phyloP scores from a whole-genome alignment of 768 basidiomycete genomes.

The Macrolepiota dolichaula region DNA sequence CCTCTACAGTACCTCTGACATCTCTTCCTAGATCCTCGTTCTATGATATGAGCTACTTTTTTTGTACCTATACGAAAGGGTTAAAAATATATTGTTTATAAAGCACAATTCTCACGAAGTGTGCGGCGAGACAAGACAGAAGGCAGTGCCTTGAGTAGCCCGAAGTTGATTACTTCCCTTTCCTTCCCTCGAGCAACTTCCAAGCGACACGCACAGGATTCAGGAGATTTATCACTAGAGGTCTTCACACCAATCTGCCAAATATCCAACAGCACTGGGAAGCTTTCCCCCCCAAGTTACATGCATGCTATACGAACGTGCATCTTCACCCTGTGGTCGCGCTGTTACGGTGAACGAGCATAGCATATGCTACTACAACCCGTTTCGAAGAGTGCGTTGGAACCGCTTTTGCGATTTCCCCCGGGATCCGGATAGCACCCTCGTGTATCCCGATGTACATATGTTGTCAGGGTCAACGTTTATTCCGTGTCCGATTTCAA shows the following conservation, averaged over 20 bases:
- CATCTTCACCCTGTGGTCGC: too few species aligned
- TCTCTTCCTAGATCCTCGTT: slow-evolving; percentile 14
- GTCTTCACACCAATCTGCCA: too few species aligned
- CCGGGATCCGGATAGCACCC: background rate
- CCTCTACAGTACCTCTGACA: slow-evolving; percentile 25
- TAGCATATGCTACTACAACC: too few species aligned
- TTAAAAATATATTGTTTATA: background rate
- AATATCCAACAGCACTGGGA: too few species aligned
- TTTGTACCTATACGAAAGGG: background rate
- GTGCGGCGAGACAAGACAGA: background rate
- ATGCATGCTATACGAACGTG: too few species aligned
- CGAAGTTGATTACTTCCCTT: too few species aligned
- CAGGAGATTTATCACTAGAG: too few species aligned
- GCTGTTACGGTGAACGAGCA: too few species aligned
- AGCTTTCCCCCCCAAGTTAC: too few species aligned
- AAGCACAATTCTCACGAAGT: background rate
- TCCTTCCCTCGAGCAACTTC: too few species aligned
- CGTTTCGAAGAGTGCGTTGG: background rate
- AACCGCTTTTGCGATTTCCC: background rate
- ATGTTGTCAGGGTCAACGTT: background rate
- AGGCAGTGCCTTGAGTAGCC: too few species aligned
- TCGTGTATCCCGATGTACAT: background rate
- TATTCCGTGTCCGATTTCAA: background rate
- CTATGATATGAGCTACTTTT: background rate
- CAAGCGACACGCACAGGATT: too few species aligned